Evolutionary conservation across 2,329 filamentous ascomycete genomes (phyloP).

Genomic region (Blastomyces percursus): DNA sequence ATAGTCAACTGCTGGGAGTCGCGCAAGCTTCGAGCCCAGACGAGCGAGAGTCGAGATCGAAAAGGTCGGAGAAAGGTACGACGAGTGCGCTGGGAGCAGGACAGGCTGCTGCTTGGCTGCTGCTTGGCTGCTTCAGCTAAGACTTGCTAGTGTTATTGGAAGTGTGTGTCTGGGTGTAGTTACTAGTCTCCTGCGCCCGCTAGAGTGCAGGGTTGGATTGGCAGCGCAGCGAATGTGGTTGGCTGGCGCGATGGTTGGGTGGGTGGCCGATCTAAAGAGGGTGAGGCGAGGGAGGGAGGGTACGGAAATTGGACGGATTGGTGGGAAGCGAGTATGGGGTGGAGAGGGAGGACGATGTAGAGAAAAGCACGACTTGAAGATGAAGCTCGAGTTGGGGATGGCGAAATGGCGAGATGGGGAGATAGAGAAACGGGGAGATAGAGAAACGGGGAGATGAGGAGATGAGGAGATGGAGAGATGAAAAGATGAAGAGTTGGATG

Average conservation of each 20-base stretch:
- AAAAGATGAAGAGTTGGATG: neutral
- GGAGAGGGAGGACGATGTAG: neutral
- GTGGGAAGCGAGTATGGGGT: neutral
- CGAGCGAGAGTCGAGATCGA: neutral
- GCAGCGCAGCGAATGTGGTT: conserved; percentile 1
- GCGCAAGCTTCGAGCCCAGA: neutral
- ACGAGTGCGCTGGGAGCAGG: neutral
- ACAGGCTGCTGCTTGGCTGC: neutral
- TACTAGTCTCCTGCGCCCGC: conserved; percentile 1
- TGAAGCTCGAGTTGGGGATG: neutral
- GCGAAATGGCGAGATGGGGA: neutral
- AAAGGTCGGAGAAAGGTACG: conserved; percentile 1
- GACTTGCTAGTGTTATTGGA: conserved; percentile 2
- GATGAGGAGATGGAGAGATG: neutral
- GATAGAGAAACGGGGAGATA: neutral
- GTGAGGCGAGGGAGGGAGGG: neutral
- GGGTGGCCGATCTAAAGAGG: neutral
- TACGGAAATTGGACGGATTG: neutral
- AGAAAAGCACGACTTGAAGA: neutral
- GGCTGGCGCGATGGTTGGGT: neutral
- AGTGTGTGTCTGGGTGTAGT: conserved; percentile 2
- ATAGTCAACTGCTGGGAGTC: neutral
- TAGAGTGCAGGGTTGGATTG: conserved; percentile 3
- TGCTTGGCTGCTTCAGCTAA: neutral
- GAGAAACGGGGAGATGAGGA: neutral